Evolutionary conservation across 805 yeast species (phyloP), one percentile per base, ranked within the genome.

Genomic region (Saccharomyces paradoxus): DNA sequence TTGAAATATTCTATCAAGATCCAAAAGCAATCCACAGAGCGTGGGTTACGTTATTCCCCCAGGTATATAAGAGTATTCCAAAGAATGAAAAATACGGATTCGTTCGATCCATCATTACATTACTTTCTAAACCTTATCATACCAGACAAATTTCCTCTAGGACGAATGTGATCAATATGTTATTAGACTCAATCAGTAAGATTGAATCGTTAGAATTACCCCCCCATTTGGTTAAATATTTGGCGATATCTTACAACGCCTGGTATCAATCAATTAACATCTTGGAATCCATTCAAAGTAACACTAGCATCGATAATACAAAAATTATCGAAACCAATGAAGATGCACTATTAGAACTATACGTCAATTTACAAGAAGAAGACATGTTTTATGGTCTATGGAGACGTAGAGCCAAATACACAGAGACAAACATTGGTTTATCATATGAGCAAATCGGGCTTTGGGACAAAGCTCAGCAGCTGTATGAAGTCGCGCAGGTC

Each of bases 351-450:
- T 82, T 90, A 37, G 97, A 95, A 71, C 74, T 92, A 69, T 94
- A 92, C 63, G 84, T 96, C 4, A 82, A 86, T 8, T 72, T 94
- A 52, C 95, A 89, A 62, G 99, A 94, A 63, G 96, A 89, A 53
- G 99, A 94, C 64, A 87, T 92, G 91, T 94, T 91, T 68, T 94
- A 94, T 68, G 99, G 99, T 3, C 77, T 90, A 60, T 94, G 99
- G 99, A 82, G 98, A 73, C 80, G 98, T 68, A 80, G 97, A 55
- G 96, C 98, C 7, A 92, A 92, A 70, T 94, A 92, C 66, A 79
- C 86, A 8, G 97, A 94, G 67, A 94, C 99, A 0, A 89, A 87
- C 57, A 82, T 94, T 46, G 99, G 98, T 0, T 74, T 95, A 29
- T 88, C 97, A 0, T 92, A 84, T 66, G 99, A 94, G 69, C 99